Evolutionary conservation across 805 yeast species (phyloP).

Genomic region (Scheffersomyces ergatensis): DNA sequence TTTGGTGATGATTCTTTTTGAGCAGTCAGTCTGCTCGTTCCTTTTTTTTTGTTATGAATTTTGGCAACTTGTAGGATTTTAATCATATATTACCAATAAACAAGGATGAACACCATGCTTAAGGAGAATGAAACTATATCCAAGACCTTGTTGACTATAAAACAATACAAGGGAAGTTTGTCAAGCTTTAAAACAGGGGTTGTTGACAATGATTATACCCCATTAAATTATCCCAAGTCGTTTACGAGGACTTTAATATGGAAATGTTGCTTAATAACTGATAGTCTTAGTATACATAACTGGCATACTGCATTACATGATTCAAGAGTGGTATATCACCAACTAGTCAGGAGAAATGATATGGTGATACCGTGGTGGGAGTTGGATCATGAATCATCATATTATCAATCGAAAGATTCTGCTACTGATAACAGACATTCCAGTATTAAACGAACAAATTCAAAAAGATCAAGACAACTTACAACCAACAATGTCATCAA

Average conservation of each 20-base stretch:
- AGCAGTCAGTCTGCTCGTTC: too few relatives aligned
- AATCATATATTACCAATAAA: too few relatives aligned
- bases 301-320: slow-evolving; percentile 31
- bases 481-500: neutral
- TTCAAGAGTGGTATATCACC: slow-evolving; percentile 33
- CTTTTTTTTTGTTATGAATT: too few relatives aligned
- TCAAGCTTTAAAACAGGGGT: slow-evolving; percentile 23
- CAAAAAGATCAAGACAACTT: neutral
- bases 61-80: too few relatives aligned
- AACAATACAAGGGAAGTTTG: slow-evolving; percentile 31
- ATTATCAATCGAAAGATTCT: slow-evolving; percentile 15
- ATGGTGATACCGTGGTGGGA: slow-evolving; percentile 38
- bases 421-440: neutral
- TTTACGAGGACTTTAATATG: slow-evolving; percentile 35
- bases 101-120: slow-evolving; percentile 11
- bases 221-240: slow-evolving; percentile 10
- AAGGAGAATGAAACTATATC: slow-evolving; percentile 36
- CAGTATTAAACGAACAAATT: slow-evolving; percentile 1
- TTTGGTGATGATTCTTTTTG: too few relatives aligned
- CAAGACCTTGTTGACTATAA: slow-evolving; percentile 32
- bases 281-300: slow-evolving; percentile 28
- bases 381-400: slow-evolving; percentile 26
- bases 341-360: slow-evolving; percentile 24
- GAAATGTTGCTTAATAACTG: slow-evolving; percentile 37
- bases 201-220: slow-evolving; percentile 25